Conservation (phyloP, 306 rosid species). For the Notholithocarpus densiflorus region DNA sequence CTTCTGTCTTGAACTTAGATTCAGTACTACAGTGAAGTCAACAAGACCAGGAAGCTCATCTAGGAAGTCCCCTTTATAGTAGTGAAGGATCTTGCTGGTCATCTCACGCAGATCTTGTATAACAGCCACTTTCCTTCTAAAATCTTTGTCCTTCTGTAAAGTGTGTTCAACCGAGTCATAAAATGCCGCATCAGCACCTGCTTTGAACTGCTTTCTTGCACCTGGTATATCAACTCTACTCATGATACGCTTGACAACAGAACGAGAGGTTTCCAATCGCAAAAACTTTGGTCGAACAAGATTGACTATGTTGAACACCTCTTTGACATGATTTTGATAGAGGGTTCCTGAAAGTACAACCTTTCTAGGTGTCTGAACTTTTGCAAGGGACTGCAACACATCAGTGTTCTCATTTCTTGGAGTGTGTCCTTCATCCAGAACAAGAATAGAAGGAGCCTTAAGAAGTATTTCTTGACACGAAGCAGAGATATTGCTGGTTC, state of each 20-base stretch:
- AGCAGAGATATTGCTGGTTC: slow-evolving; percentile 27
- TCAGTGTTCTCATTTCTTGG: slow-evolving; percentile 91
- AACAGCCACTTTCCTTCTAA: slow-evolving; percentile 68
- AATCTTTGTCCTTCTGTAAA: slow-evolving; percentile 77
- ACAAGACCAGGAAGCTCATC: slow-evolving; percentile 95
- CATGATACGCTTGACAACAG: slow-evolving; percentile 68
- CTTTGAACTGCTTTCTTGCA: slow-evolving; percentile 40
- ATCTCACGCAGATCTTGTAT: slow-evolving; percentile 92
- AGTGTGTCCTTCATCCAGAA: slow-evolving; percentile 95
- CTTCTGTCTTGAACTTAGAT: slow-evolving; percentile 60
- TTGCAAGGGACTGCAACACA: slow-evolving; percentile 70
- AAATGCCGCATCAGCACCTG: slow-evolving; percentile 40
- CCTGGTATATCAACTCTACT: slow-evolving; percentile 63
- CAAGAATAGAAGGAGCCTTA: slow-evolving; percentile 69
- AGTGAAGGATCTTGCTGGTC: slow-evolving; percentile 83
- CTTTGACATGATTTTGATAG: slow-evolving; percentile 86
- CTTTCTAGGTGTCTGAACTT: slow-evolving; percentile 75
- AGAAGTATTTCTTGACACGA: slow-evolving; percentile 72
- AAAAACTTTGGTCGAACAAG: slow-evolving; percentile 84
- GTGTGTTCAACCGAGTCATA: slow-evolving; percentile 73
- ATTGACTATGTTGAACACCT: slow-evolving; percentile 81
- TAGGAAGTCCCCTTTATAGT: slow-evolving; percentile 90
- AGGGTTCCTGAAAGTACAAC: slow-evolving; percentile 93
- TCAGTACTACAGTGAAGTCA: slow-evolving; percentile 75
- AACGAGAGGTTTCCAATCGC: slow-evolving; percentile 53